Conservation (phyloP, 352 stramenopile genomes). For the Phytophthora hibernalis region DNA sequence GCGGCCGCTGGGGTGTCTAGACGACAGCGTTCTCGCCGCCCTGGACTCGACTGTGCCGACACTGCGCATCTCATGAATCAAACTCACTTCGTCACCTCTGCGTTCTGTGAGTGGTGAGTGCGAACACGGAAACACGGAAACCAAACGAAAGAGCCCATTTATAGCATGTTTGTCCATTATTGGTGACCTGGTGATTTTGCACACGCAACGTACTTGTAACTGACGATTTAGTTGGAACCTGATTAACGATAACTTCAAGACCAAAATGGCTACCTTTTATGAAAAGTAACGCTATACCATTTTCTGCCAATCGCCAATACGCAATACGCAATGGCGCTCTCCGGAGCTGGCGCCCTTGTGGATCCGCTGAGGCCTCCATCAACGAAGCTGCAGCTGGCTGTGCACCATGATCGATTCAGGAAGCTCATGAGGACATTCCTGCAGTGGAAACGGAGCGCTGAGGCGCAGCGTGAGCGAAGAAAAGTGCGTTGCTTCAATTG, state of each 20-base stretch:
- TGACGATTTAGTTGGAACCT: no score
- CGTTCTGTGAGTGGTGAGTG: not conserved
- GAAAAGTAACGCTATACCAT: slow-evolving; percentile 12
- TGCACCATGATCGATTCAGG: slow-evolving; percentile 42
- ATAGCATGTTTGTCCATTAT: slow-evolving; percentile 5
- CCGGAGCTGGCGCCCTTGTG: not conserved
- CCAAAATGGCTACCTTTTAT: not conserved
- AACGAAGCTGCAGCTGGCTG: slow-evolving; percentile 16
- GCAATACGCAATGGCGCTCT: not conserved
- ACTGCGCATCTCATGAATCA: slow-evolving; percentile 30
- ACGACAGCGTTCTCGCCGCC: slow-evolving; percentile 4
- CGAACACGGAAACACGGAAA: not conserved
- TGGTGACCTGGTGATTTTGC: no score
- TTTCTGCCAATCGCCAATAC: slow-evolving; percentile 22
- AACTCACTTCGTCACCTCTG: not conserved
- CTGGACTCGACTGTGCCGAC: slow-evolving; percentile 19
- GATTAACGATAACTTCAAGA: no score
- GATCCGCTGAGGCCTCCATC: not conserved
- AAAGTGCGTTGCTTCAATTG: slow-evolving; percentile 32
- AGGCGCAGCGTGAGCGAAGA: slow-evolving; percentile 29
- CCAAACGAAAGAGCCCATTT: not conserved
- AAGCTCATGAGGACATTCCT: slow-evolving; percentile 35
- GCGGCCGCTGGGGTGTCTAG: slow-evolving; percentile 7
- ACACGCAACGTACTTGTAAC: no score
- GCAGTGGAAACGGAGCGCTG: slow-evolving; percentile 36